A percentile compares a stretch with the other conserved stretches of the same genome.
Conservation (phyloP, 2,329 filamentous ascomycete genomes). For the Cercospora beticola region DNA sequence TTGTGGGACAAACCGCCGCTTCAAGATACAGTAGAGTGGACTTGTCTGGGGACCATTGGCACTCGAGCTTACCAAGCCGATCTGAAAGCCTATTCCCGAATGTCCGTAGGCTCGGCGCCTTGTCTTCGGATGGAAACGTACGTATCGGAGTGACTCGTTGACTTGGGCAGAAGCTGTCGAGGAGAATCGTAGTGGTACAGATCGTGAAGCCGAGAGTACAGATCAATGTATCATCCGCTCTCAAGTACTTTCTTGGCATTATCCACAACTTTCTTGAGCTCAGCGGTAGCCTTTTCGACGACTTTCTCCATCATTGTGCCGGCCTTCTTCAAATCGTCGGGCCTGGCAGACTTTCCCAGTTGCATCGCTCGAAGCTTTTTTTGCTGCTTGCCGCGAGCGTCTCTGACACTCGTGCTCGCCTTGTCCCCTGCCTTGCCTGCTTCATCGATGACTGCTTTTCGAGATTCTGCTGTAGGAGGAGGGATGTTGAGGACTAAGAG, state of each 20-base stretch:
- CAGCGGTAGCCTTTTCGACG: constrained; percentile 48
- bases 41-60: no score
- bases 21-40: no score
- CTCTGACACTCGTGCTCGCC: constrained; percentile 44
- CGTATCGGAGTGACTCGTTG: background rate
- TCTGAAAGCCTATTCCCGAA: background rate
- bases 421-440: constrained; percentile 45
- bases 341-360: constrained; percentile 44
- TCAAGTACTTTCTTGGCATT: constrained; percentile 50
- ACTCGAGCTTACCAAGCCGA: background rate
- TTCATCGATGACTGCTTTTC: constrained; percentile 31
- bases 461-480: constrained; percentile 58
- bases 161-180: background rate
- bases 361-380: constrained; percentile 50
- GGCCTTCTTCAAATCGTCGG: constrained; percentile 53
- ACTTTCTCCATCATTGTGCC: constrained; percentile 52
- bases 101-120: background rate
- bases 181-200: background rate
- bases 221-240: constrained; percentile 26
- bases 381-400: constrained; percentile 49
- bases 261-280: constrained; percentile 52
- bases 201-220: background rate
- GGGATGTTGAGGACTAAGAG: constrained; percentile 57
- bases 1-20: no score
- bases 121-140: background rate